Evolutionary conservation across 75 land plant genomes (phyloP), one percentile per base, ranked within the genome.

Genomic region (Selaginella tamariscina): DNA sequence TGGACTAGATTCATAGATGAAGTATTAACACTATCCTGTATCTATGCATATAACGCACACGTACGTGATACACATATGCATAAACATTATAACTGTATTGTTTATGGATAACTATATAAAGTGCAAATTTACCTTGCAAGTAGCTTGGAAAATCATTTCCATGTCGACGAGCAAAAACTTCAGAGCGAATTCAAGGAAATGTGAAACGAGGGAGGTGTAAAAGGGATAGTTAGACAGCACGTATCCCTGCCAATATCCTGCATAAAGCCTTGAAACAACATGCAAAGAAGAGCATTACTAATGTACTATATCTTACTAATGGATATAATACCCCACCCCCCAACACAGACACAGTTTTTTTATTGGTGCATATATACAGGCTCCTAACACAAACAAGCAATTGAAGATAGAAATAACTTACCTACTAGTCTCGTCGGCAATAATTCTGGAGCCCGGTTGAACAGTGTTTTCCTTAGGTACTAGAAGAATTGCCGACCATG

Each of bases 181-280:
- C 71, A 88, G 86, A 0, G 87, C 87, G 80, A 84, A 88, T 0
- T 83, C 83, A 75, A 91, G 78, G 69, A 91, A 88, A 66, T 86
- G 85, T 56, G 84, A 78, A 71, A 91, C 82, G 64, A 91, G 30
- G 8, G 87, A 80, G 54, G 73, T 85, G 69, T 88, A 91, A 64
- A 82, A 91, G 15, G 77, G 76, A 72, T 85, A 85, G 68, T 91
- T 91, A 1, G 74, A 31, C 64, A 80, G 0, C 55, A 91, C 93
- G 73, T 83, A 85, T 32, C 65, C 78, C 62, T 84, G 72, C 91
- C 86, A 90, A 15, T 39, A 39, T 39, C 11, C 49, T 15, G 49
- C 5, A 15, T 39, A 39, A 15, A 39, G 15, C n/a, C n/a, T n/a
- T n/a, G n/a, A n/a, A n/a, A n/a, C n/a, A n/a, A n/a, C n/a, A n/a